Conservation (phyloP, 2,329 filamentous ascomycete species). For the Fusarium sp. region DNA sequence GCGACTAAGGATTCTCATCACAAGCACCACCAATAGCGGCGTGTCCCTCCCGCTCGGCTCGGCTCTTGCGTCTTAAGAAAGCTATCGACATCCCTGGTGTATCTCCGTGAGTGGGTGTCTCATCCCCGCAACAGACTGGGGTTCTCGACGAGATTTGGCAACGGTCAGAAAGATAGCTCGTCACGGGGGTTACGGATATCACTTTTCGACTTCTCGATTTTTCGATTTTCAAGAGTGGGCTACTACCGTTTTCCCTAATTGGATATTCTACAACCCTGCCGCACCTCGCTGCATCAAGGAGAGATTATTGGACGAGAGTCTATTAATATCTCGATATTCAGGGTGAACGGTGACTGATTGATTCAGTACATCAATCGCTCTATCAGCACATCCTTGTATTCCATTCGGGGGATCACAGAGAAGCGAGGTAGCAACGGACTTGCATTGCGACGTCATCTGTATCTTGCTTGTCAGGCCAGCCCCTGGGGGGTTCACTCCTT, state of each 20-base stretch:
- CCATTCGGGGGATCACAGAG: constrained; percentile 19
- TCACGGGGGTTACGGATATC: constrained; percentile 33
- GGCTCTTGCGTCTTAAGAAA: constrained; percentile 33
- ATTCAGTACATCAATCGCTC: constrained; percentile 8
- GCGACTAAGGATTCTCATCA: constrained; percentile 41
- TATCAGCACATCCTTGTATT: constrained; percentile 7
- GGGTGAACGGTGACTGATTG: constrained; percentile 16
- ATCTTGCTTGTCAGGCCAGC: constrained; percentile 27
- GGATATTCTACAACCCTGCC: constrained; percentile 13
- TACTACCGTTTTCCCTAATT: constrained; percentile 23
- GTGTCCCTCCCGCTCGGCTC: constrained; percentile 40
- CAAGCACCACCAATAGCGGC: constrained; percentile 40
- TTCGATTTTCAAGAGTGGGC: constrained; percentile 18
- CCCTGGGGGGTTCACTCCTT: constrained; percentile 33
- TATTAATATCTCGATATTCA: constrained; percentile 28
- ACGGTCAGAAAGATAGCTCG: constrained; percentile 14
- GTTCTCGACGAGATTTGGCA: constrained; percentile 25
- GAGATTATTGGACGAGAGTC: constrained; percentile 15
- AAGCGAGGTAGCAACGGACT: constrained; percentile 22
- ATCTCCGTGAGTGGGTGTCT: constrained; percentile 18
- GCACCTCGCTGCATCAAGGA: constrained; percentile 11
- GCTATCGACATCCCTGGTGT: constrained; percentile 30
- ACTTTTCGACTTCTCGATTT: constrained; percentile 37
- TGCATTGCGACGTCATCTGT: constrained; percentile 34
- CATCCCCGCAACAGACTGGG: constrained; percentile 33